phyloP scores from a whole-genome alignment of 108 stramenopile genomes.

The Nitzschia sp. region DNA sequence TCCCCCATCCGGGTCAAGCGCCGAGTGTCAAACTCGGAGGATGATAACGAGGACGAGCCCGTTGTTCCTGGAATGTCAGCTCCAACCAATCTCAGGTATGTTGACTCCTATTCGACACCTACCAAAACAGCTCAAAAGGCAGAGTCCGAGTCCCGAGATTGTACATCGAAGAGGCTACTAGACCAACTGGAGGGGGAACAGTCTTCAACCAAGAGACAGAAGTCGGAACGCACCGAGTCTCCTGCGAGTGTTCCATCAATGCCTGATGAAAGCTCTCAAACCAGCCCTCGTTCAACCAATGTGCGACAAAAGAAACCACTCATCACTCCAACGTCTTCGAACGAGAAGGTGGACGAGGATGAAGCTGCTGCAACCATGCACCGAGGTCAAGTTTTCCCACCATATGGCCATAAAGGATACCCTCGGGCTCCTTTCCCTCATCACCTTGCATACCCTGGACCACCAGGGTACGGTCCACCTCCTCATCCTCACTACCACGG shows the following conservation, averaged over 20 bases:
- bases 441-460: slow-evolving; percentile 16
- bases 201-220: neutral
- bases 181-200: slow-evolving; percentile 3
- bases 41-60: slow-evolving; percentile 9
- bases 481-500: slow-evolving; percentile 3
- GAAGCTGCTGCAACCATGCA: neutral
- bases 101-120: slow-evolving; percentile 12
- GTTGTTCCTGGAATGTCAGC: neutral
- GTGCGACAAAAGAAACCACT: slow-evolving; percentile 12
- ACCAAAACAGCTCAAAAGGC: neutral
- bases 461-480: slow-evolving; percentile 14
- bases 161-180: slow-evolving; percentile 1
- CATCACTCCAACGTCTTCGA: slow-evolving; percentile 23
- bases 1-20: slow-evolving; percentile 30
- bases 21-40: slow-evolving; percentile 22
- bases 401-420: slow-evolving; percentile 13
- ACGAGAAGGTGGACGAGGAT: slow-evolving; percentile 18
- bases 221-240: neutral
- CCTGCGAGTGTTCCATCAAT: neutral
- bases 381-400: neutral
- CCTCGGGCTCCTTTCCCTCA: slow-evolving; percentile 10
- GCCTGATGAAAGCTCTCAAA: neutral
- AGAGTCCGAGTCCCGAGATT: slow-evolving; percentile 5
- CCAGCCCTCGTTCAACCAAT: neutral
- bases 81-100: slow-evolving; percentile 15